A percentile compares a stretch with the other conserved stretches of the same genome.
Conservation (phyloP, 1,139 yeast genomes). For the Barnettozyma hawaiiensis region DNA sequence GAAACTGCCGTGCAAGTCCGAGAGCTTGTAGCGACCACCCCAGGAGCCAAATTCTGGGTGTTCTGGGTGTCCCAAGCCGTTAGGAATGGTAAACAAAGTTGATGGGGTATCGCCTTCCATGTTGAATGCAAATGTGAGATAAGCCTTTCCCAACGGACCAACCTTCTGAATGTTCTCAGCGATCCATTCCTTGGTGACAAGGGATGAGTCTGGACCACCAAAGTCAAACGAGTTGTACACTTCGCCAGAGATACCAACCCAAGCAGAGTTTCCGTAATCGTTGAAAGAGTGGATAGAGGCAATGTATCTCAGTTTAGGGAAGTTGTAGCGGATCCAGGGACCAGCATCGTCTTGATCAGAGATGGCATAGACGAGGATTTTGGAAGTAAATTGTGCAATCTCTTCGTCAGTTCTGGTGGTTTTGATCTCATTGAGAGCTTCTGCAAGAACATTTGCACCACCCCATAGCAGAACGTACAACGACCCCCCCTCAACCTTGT, state of each 20-base stretch:
- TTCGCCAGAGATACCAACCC: constrained; percentile 30
- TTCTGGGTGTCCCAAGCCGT: constrained; percentile 26
- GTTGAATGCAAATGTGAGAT: constrained; percentile 22
- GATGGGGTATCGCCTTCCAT: constrained; percentile 32
- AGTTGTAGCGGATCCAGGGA: constrained; percentile 27
- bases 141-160: constrained; percentile 27
- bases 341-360: constrained; percentile 30
- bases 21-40: constrained; percentile 28
- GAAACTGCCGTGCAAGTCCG: constrained; percentile 20
- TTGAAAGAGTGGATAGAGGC: constrained; percentile 27
- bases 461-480: constrained; percentile 28
- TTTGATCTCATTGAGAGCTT: constrained; percentile 23
- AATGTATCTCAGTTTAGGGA: constrained; percentile 25
- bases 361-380: constrained; percentile 25
- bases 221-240: constrained; percentile 19
- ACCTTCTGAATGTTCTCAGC: constrained; percentile 22
- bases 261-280: constrained; percentile 26
- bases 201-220: constrained; percentile 26
- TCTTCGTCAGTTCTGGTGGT: constrained; percentile 15
- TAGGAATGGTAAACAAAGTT: constrained; percentile 25
- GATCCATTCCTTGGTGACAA: constrained; percentile 25
- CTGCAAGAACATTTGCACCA: constrained; percentile 28
- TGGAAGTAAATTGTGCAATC: constrained; percentile 15
- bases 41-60: constrained; percentile 29
- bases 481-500: constrained; percentile 19